Evolutionary conservation across 2,329 filamentous ascomycete species (phyloP), one percentile per base, ranked within the genome.

Genomic region (Ustulina deusta): DNA sequence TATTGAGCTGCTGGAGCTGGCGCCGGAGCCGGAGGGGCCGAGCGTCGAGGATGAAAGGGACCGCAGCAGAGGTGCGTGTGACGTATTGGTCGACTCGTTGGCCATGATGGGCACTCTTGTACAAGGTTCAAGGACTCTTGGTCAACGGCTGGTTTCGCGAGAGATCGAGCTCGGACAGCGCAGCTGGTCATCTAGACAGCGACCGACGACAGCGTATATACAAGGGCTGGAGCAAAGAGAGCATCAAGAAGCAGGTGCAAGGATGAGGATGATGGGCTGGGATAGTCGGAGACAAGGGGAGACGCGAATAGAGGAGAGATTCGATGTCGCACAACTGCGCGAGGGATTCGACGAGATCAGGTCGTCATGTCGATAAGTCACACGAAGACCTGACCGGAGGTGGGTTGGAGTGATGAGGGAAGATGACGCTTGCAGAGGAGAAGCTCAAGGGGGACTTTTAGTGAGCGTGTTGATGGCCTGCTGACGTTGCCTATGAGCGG

Each of bases 31-130:
- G 17, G 69, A 68, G 17, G 74, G 67, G 20, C 73, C 72, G 34
- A 77, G 61, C 17, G 76, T 76, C 25, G 76, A 76, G 17, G 76
- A 73, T 17, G 77, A 77, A 20, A 68, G 59, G 9, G 76, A 74
- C 29, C 73, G 74, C 38, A 77, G 71, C 42, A 78, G 72, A 57
- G 77, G 73, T 59, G 72, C 69, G 42, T 69, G 65, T 17, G 74
- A 65, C 59, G 52, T 49, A 51, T 75, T 74, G 61, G 70, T 67
- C 22, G 68, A 51, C n/a, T 60, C 69, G 60, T 61, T 69, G 20
- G 74, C 55, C 72, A 74, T 76, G 36, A 22, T 70, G 27, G 63
- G 42, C 62, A 44, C 58, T 59, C 62, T 56, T n/a, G 17, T 56
- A 62, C 15, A 40, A 32, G 29, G 17, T 58, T 64, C 17, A 36